Evolutionary conservation across 2,329 filamentous ascomycete species (phyloP).

Genomic region (Exserohilum rostratum): DNA sequence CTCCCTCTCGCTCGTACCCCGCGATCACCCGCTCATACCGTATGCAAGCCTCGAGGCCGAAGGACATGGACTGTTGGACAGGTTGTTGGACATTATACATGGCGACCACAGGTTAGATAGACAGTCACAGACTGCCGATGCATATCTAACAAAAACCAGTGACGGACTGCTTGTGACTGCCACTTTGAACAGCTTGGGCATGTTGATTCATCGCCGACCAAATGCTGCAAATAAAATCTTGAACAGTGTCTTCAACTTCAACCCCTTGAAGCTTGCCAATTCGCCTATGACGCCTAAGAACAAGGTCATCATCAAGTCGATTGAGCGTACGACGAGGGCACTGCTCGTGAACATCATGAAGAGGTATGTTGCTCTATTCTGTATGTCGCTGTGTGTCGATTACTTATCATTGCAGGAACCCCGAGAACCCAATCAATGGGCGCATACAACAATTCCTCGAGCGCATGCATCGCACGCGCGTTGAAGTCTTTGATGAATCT

Average conservation of each 20-base stretch:
- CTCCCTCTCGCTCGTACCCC: constrained; percentile 82
- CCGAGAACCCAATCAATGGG: constrained; percentile 73
- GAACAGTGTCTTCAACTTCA: constrained; percentile 85
- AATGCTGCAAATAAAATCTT: constrained; percentile 84
- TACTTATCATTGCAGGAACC: constrained; percentile 64
- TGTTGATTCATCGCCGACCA: constrained; percentile 81
- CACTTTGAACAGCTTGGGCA: constrained; percentile 85
- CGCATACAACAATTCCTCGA: constrained; percentile 90
- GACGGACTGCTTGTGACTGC: constrained; percentile 89
- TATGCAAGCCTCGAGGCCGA: constrained; percentile 87
- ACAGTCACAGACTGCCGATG: constrained; percentile 11
- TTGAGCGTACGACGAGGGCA: constrained; percentile 90
- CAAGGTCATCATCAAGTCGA: constrained; percentile 85
- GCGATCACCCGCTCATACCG: constrained; percentile 80
- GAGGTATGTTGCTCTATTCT: constrained; percentile 59
- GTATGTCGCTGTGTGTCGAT: background rate
- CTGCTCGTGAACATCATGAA: constrained; percentile 83
- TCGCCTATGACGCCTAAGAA: constrained; percentile 77
- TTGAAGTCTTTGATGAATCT: constrained; percentile 79
- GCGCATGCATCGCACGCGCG: constrained; percentile 75
- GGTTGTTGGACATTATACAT: constrained; percentile 83
- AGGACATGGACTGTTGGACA: constrained; percentile 86
- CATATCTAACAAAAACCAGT: constrained; percentile 56
- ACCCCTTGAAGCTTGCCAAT: constrained; percentile 81
- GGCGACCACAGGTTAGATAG: constrained; percentile 77